Conservation (phyloP, 2,329 filamentous ascomycete genomes). For the Nannizziopsis arthrosporioides region DNA sequence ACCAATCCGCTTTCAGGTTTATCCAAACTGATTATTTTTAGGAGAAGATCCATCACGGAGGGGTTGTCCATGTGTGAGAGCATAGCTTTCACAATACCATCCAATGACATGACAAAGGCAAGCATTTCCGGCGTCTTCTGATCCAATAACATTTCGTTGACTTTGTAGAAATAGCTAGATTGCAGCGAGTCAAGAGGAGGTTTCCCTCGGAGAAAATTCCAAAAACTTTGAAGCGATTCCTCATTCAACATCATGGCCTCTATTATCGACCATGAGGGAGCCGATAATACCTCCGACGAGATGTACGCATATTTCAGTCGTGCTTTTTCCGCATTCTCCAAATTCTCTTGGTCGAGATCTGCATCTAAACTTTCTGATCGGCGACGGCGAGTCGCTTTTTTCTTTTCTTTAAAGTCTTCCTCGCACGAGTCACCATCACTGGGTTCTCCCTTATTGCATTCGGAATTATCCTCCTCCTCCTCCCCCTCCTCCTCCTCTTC, state of each 20-base stretch:
- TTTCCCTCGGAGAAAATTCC: slow-evolving; percentile 76
- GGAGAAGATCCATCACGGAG: slow-evolving; percentile 92
- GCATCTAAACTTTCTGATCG: slow-evolving; percentile 31
- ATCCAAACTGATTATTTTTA: slow-evolving; percentile 95
- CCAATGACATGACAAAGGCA: slow-evolving; percentile 70
- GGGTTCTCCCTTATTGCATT: slow-evolving; percentile 24
- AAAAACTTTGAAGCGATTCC: slow-evolving; percentile 68
- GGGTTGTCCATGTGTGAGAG: slow-evolving; percentile 91
- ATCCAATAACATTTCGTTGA: slow-evolving; percentile 94
- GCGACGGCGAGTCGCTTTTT: slow-evolving; percentile 30
- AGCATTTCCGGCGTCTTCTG: slow-evolving; percentile 98
- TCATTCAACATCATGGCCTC: slow-evolving; percentile 83
- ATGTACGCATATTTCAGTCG: slow-evolving; percentile 90
- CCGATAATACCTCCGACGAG: slow-evolving; percentile 83
- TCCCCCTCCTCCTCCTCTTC: slow-evolving; percentile 36
- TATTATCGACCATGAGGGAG: slow-evolving; percentile 92
- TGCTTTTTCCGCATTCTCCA: slow-evolving; percentile 75
- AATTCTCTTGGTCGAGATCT: slow-evolving; percentile 30
- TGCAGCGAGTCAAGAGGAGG: slow-evolving; percentile 82
- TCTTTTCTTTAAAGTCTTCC: slow-evolving; percentile 25
- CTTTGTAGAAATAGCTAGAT: slow-evolving; percentile 96
- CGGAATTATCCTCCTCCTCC: slow-evolving; percentile 35
- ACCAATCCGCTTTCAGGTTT: slow-evolving; percentile 83
- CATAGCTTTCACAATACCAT: slow-evolving; percentile 71
- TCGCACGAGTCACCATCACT: slow-evolving; percentile 21